Conservation (phyloP, 495 filamentous ascomycete genomes). For the Trichoderma reesei region DNA sequence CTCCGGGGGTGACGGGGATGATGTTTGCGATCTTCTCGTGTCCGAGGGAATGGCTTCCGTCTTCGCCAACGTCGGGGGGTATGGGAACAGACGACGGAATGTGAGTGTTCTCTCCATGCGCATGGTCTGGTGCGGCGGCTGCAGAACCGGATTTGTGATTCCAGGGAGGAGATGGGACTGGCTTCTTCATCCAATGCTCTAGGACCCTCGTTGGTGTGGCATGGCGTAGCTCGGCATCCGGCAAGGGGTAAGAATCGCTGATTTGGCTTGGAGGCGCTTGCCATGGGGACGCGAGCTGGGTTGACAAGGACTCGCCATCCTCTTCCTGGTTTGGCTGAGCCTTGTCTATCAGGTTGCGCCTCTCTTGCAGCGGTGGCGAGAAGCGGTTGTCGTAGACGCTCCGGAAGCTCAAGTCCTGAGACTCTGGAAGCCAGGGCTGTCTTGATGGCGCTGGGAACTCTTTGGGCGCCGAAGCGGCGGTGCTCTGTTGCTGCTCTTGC, state of each 20-base stretch:
- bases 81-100: slow-evolving; percentile 5
- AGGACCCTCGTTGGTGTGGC: slow-evolving; percentile 7
- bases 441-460: background rate
- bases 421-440: slow-evolving; percentile 15
- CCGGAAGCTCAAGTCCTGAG: slow-evolving; percentile 32
- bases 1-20: slow-evolving; percentile 1
- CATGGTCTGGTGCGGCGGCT: no score
- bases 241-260: slow-evolving; percentile 10
- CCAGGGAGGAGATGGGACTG: background rate
- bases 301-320: background rate
- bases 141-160: no score
- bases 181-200: background rate
- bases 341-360: background rate
- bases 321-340: background rate
- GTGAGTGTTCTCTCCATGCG: background rate
- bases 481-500: no score
- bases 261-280: slow-evolving; percentile 8
- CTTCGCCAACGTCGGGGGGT: background rate
- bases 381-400: slow-evolving; percentile 35
- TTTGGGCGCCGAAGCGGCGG: background rate
- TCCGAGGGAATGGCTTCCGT: background rate
- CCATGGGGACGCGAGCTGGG: slow-evolving; percentile 1
- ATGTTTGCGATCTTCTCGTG: background rate
- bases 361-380: slow-evolving; percentile 26
- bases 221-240: background rate